Base-by-base conservation (phyloP, 768 basidiomycete species). In the Xerocomellus amylosporus region DNA sequence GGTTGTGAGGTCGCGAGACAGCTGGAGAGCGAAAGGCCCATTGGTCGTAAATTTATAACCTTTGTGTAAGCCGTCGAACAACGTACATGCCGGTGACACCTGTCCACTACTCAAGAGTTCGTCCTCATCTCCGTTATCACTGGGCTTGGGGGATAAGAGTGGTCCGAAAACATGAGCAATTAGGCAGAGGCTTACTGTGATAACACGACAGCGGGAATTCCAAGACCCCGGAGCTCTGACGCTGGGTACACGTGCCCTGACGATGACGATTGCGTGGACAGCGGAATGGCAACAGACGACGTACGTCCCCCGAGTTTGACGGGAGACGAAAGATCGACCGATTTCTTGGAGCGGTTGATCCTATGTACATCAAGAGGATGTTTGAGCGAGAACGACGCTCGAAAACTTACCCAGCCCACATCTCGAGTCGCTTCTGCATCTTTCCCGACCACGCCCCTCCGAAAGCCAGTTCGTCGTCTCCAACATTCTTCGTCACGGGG, bases 81-180 rank as follows among this genome's bases (percentile, higher is more conserved):
- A 65, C 79, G 62, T 67, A 86, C 88, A 84, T 56, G 80, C 73
- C 7, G 88, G 87, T 24, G 88, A 92, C 2, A 78, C 81, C 63
- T 89, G 89, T 1, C 87, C 88, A 62, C 88, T 90, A 66, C 89
- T 90, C 46, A 87, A 69, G n/a, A 85, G 71, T 14, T 87, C 84
- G 14, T 87, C 87, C 19, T 82, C 81, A 12, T 88, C 86, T 8
- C 65, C 69, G 53, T 62, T 62, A 48, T 62, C 62, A 39, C 71
- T 65, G 40, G 54, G 30, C 17, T 45, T 15, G 4, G 19, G 22
- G 15, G 14, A 2, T 53, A 17, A 51, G 44, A 48, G 47, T 13
- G 41, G 12, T 19, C 33, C 33, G 20, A 30, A 33, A 14, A 30
- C n/a, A 40, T 10, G 40, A 22, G 10, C 4, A 17, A 54, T 14